These are phyloP conservation scores for Phaffia tasmanica DNA, from an alignment of 768 basidiomycete species.

Conservation along the genomic window DNA sequence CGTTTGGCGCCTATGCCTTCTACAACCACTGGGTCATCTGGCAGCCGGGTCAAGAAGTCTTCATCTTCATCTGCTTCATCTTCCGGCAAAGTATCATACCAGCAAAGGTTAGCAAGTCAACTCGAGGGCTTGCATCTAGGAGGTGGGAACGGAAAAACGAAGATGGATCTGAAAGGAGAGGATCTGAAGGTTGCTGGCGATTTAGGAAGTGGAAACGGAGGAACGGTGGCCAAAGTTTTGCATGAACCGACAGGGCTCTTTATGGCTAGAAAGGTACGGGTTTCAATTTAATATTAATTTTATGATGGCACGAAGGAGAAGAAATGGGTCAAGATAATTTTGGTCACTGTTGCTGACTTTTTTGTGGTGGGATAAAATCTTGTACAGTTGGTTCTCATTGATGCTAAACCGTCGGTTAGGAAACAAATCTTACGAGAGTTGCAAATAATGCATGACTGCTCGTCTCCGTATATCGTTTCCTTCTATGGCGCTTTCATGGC, in stretches of 20 bases:
- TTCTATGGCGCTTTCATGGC: slow-evolving; percentile 95
- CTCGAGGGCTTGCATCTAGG: slow-evolving; percentile 71
- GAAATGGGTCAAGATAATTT: neutral
- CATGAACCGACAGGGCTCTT: slow-evolving; percentile 79
- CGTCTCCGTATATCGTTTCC: slow-evolving; percentile 84
- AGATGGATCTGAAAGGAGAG: slow-evolving; percentile 68
- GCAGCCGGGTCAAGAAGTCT: slow-evolving; percentile 9
- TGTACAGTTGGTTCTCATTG: slow-evolving; percentile 81
- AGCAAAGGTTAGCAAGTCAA: slow-evolving; percentile 67
- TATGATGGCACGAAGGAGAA: neutral
- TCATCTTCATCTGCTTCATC: slow-evolving; percentile 13
- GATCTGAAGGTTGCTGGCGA: slow-evolving; percentile 84
- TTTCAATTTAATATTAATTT: neutral
- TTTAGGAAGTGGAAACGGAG: slow-evolving; percentile 91
- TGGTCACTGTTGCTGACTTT: neutral
- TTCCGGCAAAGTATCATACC: slow-evolving; percentile 34
- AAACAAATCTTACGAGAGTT: slow-evolving; percentile 97
- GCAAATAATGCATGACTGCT: slow-evolving; percentile 98
- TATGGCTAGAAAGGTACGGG: slow-evolving; percentile 92
- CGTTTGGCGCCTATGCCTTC: slow-evolving; percentile 33
- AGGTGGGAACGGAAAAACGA: slow-evolving; percentile 56
- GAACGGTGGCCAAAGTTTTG: slow-evolving; percentile 91
- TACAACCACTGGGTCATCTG: neutral
- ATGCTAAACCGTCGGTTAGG: slow-evolving; percentile 87
- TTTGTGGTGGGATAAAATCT: no score